A percentile compares a stretch with the other conserved stretches of the same genome.
Conservation (phyloP, 257 asterid genomes). For the Leptodermis oblonga region DNA sequence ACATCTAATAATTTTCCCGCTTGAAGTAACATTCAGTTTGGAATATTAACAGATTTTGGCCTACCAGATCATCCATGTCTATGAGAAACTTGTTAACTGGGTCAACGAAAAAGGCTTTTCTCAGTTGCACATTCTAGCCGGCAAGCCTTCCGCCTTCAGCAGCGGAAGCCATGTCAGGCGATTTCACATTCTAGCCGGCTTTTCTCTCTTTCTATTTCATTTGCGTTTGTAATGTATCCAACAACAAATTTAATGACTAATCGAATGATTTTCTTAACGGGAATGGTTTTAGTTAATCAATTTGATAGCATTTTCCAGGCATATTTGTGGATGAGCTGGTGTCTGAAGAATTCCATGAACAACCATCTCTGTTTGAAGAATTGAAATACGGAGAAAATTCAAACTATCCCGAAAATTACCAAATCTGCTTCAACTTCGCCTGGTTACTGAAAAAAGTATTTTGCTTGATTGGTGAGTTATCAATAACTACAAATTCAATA, state of each 20-base stretch:
- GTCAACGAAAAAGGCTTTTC: conserved; percentile 23
- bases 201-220: background rate
- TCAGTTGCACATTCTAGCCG: conserved; percentile 32
- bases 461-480: conserved; percentile 7
- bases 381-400: background rate
- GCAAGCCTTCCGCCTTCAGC: conserved; percentile 34
- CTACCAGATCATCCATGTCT: conserved; percentile 13
- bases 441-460: background rate
- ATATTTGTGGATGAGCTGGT: conserved; percentile 12
- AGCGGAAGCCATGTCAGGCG: conserved; percentile 37
- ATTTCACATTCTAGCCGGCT: background rate
- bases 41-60: conserved; percentile 15
- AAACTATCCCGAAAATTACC: background rate
- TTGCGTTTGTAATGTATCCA: no score
- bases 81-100: background rate
- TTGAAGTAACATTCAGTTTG: no score
- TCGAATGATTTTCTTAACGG: no score
- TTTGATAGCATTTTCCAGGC: conserved; percentile 1
- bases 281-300: background rate
- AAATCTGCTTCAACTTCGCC: conserved; percentile 5
- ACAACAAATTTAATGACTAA: no score
- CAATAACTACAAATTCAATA: background rate
- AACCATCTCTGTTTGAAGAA: background rate
- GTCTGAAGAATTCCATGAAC: background rate
- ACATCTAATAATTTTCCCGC: no score